Percentiles rank a stretch among this genome's conserved stretches.
phyloP scores from a whole-genome alignment of 768 basidiomycete genomes.

The Leccinum arenicola region DNA sequence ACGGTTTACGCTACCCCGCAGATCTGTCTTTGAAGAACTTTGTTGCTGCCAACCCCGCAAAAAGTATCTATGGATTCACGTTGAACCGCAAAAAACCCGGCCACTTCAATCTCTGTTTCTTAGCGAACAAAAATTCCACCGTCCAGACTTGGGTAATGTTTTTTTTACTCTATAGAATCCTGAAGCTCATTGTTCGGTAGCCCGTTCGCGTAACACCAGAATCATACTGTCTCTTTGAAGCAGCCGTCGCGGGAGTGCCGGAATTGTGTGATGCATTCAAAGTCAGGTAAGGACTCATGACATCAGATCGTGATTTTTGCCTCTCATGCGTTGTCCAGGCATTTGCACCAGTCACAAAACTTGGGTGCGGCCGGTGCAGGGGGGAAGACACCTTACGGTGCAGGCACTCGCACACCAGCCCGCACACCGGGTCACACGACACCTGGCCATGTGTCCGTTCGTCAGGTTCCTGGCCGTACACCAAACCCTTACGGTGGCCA shows the following conservation, averaged over 20 bases:
- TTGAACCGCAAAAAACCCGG: slow-evolving; percentile 88
- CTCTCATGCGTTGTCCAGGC: slow-evolving; percentile 39
- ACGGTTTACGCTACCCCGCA: slow-evolving; percentile 28
- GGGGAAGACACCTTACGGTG: slow-evolving; percentile 78
- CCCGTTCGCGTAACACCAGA: slow-evolving; percentile 85
- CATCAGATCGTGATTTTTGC: neutral
- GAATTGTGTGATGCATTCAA: slow-evolving; percentile 98
- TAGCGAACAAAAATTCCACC: slow-evolving; percentile 85
- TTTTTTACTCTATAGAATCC: neutral
- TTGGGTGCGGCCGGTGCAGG: slow-evolving; percentile 48
- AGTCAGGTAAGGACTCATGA: slow-evolving; percentile 52
- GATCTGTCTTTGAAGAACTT: slow-evolving; percentile 88
- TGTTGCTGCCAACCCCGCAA: slow-evolving; percentile 88
- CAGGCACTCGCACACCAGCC: slow-evolving; percentile 73
- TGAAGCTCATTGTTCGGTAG: slow-evolving; percentile 36
- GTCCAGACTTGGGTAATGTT: slow-evolving; percentile 84
- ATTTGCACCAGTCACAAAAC: slow-evolving; percentile 77
- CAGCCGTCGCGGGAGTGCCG: slow-evolving; percentile 85
- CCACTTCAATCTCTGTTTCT: slow-evolving; percentile 90
- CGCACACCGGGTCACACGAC: slow-evolving; percentile 72
- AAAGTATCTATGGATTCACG: slow-evolving; percentile 95
- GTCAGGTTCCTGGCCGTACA: slow-evolving; percentile 63
- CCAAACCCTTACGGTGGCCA: slow-evolving; percentile 72
- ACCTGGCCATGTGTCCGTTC: slow-evolving; percentile 77
- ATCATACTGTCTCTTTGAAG: slow-evolving; percentile 88